Evolutionary conservation across 2,329 filamentous ascomycete genomes (phyloP).

Genomic region (Fusarium graminum): DNA sequence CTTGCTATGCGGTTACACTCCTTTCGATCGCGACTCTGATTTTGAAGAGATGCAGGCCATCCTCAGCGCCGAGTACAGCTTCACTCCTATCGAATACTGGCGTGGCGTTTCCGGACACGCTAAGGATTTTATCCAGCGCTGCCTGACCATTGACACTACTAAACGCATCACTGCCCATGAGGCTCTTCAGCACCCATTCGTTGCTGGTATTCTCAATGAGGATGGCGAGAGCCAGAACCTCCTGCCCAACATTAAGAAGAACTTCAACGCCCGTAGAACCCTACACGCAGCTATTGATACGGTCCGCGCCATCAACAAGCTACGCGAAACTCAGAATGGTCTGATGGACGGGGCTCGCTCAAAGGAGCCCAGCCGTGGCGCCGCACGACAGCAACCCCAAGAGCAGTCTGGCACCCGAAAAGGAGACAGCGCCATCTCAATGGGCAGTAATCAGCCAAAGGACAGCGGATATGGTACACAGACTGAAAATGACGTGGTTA

Average conservation of each 20-base stretch:
- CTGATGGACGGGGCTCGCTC: constrained; percentile 73
- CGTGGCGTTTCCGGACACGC: constrained; percentile 87
- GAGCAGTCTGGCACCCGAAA: constrained; percentile 50
- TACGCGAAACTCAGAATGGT: constrained; percentile 71
- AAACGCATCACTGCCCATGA: constrained; percentile 92
- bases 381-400: constrained; percentile 30
- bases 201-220: constrained; percentile 64
- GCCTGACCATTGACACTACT: constrained; percentile 89
- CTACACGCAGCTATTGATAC: constrained; percentile 79
- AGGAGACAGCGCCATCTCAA: constrained; percentile 62
- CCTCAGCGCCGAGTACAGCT: constrained; percentile 94
- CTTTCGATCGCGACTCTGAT: constrained; percentile 96
- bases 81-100: constrained; percentile 96
- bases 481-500: constrained; percentile 56
- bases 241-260: constrained; percentile 78
- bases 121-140: constrained; percentile 92
- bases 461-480: constrained; percentile 66
- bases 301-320: constrained; percentile 77
- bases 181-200: constrained; percentile 75
- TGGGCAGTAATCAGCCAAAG: constrained; percentile 52
- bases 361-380: constrained; percentile 61
- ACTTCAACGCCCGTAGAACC: constrained; percentile 78
- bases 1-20: constrained; percentile 96
- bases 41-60: constrained; percentile 99
- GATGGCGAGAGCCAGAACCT: constrained; percentile 70